Evolutionary conservation across 345 rosid species (phyloP), one percentile per base, ranked within the genome.

Genomic region (Mangifera indica): DNA sequence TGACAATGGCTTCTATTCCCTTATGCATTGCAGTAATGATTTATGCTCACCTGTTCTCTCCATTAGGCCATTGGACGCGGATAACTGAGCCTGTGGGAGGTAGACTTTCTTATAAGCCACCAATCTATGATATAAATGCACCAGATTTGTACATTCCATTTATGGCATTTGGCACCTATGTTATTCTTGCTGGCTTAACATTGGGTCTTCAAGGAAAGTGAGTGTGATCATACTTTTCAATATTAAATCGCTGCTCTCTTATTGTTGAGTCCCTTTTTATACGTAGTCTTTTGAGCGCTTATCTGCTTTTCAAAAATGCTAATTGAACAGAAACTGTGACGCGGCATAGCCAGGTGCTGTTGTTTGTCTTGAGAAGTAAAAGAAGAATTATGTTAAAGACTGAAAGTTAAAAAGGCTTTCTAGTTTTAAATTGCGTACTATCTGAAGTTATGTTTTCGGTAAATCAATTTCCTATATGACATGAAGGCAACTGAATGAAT

Each of bases 41-140:
- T 58, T 52, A 25, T 58, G 56, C 56, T 49, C 60, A 29, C 60
- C 52, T 75, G 56, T 81, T 15, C 60, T 63, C 60, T 67, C 40
- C 67, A 8, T 60, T 82, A 90, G 98, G 98, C 48, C 98, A 92
- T 74, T 92, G 97, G 98, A 87, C 91, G 61, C 84, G 98, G 60
- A 90, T 92, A 65, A 83, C 96, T 20, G 96, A 92, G 77, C 98
- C 98, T 60, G 99, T 92, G 4, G 98, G 98, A 24, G 99, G 97
- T 67, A 85, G 97, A 73, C 96, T 95, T 62, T 92, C 98, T 37
- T 95, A 95, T 81, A 95, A 95, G 61, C 99, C 98, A 10, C 98
- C 96, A 9, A 66, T 92, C 17, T 88, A 84, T 78, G 98, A 92
- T 74, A 95, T 95, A 37, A 91, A 91, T 83, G 97, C 97, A 52